Base-by-base conservation (phyloP, 495 filamentous ascomycete genomes). In the Penicillium atrosanguineum region DNA sequence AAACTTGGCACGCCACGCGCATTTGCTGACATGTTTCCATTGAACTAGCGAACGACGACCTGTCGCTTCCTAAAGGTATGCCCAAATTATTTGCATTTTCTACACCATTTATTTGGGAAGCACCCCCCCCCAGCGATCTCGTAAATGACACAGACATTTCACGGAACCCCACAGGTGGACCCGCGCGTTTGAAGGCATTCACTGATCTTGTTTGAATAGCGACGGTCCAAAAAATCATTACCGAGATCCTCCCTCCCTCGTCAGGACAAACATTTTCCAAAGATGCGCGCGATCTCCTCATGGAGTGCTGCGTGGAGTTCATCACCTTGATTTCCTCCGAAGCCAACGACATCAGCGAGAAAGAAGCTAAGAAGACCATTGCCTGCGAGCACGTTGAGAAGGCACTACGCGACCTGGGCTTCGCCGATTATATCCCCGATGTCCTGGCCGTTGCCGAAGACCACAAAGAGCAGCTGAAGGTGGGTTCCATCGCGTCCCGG, bases 291-390 rank as follows among this genome's bases (percentile, higher is more conserved):
- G 94, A 98, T 62, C 78, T 97, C 5, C 82, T 98, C 40, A 97
- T 97, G 73, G 94, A 97, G 72, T 97, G 93, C 78, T 98, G 95
- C 67, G 94, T 97, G 56, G 94, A 98, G 67, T 98, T 97, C 76
- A 97, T 98, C 69, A 97, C 95, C 9, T 81, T 98, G 50, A 89
- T 98, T 50, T 96, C 92, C 21, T 94, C 89, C 34, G 91, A 98
- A 74, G 95, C 94, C 8, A 98, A 98, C 68, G 94, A 98, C 60
- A 98, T 98, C 56, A 90, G 91, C 15, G 94, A 98, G 71, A 95
- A 93, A 63, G 94, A 98, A 57, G 87, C 91, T 11, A 98, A 98
- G 80, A 98, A 98, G 77, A 98, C 94, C 0, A 98, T 98, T 50
- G 92, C 91, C 0, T 91, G 88, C 59, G 94, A 98, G 62, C 94